Evolutionary conservation across 106 monocot species (phyloP).

Genomic region (Allium sativum): DNA sequence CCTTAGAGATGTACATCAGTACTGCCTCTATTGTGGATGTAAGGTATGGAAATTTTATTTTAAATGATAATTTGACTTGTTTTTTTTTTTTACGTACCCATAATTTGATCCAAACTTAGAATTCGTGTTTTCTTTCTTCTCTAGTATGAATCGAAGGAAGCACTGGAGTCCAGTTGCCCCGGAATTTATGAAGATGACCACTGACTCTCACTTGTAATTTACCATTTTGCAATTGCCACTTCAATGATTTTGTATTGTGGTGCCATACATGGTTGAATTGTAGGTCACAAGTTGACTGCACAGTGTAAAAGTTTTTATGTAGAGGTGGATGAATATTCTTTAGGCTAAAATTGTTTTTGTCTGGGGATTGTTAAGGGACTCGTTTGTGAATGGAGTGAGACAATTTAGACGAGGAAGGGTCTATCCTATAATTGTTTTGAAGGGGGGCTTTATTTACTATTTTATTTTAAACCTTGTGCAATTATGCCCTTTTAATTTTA

Average conservation of each 20-base stretch:
- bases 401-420: too few species aligned
- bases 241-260: neutral
- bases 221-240: neutral
- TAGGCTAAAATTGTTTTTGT: too few species aligned
- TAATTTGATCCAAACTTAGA: neutral
- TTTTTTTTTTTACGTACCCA: neutral
- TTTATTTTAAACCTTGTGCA: too few species aligned
- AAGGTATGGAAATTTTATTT: slow-evolving; percentile 28
- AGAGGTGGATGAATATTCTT: too few species aligned
- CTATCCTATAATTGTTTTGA: too few species aligned
- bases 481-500: too few species aligned
- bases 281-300: too few species aligned
- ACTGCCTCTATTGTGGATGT: slow-evolving; percentile 89
- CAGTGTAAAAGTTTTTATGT: too few species aligned
- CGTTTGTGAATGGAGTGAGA: too few species aligned
- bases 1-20: slow-evolving; percentile 61
- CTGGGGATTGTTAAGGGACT: too few species aligned
- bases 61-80: neutral
- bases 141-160: slow-evolving; percentile 79
- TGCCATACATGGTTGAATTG: too few species aligned
- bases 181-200: slow-evolving; percentile 78
- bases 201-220: slow-evolving; percentile 5
- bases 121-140: neutral
- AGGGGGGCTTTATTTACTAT: too few species aligned
- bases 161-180: slow-evolving; percentile 51